Conservation (phyloP, 2,329 filamentous ascomycete genomes). For the Teratosphaeria gauchensis region DNA sequence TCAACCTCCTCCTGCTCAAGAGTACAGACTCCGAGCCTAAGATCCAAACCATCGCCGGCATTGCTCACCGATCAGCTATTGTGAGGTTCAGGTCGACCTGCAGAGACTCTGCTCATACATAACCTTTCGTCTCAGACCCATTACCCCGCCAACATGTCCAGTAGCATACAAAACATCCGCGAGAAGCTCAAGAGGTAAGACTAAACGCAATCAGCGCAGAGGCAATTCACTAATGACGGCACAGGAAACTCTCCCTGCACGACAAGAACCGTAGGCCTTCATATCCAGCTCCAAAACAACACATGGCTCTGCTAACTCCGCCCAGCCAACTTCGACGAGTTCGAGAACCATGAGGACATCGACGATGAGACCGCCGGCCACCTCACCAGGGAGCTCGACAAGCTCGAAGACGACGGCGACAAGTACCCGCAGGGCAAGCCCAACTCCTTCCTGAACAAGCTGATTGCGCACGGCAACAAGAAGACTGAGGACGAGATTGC, state of each 20-base stretch:
- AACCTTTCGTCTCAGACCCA: background rate
- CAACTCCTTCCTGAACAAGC: slow-evolving; percentile 28
- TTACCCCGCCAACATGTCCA: background rate
- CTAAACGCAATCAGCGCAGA: background rate
- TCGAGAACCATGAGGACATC: slow-evolving; percentile 23
- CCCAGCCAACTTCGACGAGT: slow-evolving; percentile 18
- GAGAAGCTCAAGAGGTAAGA: slow-evolving; percentile 23
- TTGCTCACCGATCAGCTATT: background rate
- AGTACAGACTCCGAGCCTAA: background rate
- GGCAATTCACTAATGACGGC: too few species aligned
- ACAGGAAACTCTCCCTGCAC: slow-evolving; percentile 26
- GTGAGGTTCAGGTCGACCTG: background rate
- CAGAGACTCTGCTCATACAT: background rate
- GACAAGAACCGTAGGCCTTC: slow-evolving; percentile 26
- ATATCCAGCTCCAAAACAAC: background rate
- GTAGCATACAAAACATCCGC: slow-evolving; percentile 26
- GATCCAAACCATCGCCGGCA: background rate
- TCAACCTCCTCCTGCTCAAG: background rate
- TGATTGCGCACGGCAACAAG: slow-evolving; percentile 30
- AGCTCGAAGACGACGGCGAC: slow-evolving; percentile 22
- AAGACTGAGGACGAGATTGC: slow-evolving; percentile 29
- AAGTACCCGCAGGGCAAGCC: slow-evolving; percentile 23
- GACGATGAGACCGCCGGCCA: slow-evolving; percentile 30
- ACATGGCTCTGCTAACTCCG: background rate
- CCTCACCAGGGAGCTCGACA: slow-evolving; percentile 24